Percentiles rank a stretch among this genome's conserved stretches.
phyloP scores from a whole-genome alignment of 768 basidiomycete species.

The Agaricus subrufescens region DNA sequence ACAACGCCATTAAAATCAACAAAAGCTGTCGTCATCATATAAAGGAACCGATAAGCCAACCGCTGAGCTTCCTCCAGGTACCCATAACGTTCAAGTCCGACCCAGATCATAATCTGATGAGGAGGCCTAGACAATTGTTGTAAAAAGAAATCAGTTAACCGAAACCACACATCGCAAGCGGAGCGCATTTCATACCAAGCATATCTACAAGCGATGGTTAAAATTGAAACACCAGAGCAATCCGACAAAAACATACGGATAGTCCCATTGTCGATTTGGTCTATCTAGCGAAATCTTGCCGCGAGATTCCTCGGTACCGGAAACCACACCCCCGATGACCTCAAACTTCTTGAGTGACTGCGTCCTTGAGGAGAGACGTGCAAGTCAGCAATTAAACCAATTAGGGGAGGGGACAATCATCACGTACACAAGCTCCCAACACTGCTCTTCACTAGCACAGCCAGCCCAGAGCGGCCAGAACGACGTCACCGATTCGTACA shows the following conservation, averaged over 20 bases:
- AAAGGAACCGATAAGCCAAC: slow-evolving; percentile 93
- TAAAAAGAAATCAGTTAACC: too few relatives aligned
- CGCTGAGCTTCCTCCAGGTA: slow-evolving; percentile 92
- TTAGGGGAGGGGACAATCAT: neutral
- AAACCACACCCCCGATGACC: slow-evolving; percentile 90
- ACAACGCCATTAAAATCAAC: slow-evolving; percentile 98
- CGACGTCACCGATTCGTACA: slow-evolving; percentile 96
- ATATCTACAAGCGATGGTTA: slow-evolving; percentile 38
- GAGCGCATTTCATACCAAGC: slow-evolving; percentile 45
- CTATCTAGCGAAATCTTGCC: slow-evolving; percentile 94
- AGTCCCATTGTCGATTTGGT: slow-evolving; percentile 99
- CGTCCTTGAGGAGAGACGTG: slow-evolving; percentile 39
- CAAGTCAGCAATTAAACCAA: slow-evolving; percentile 12
- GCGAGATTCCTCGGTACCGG: slow-evolving; percentile 94
- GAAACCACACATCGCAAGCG: too few relatives aligned
- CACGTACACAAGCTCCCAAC: slow-evolving; percentile 87
- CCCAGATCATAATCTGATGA: slow-evolving; percentile 98
- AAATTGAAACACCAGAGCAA: slow-evolving; percentile 11
- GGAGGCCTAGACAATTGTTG: slow-evolving; percentile 59
- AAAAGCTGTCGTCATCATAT: slow-evolving; percentile 96
- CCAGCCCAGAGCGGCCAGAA: slow-evolving; percentile 98
- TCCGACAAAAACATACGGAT: slow-evolving; percentile 59
- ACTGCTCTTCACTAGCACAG: slow-evolving; percentile 94
- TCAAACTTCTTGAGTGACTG: slow-evolving; percentile 93
- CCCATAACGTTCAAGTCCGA: slow-evolving; percentile 93